Percentiles rank a stretch among this genome's conserved stretches.
Conservation (phyloP, 768 basidiomycete genomes). For the Chalciporus piperatus region DNA sequence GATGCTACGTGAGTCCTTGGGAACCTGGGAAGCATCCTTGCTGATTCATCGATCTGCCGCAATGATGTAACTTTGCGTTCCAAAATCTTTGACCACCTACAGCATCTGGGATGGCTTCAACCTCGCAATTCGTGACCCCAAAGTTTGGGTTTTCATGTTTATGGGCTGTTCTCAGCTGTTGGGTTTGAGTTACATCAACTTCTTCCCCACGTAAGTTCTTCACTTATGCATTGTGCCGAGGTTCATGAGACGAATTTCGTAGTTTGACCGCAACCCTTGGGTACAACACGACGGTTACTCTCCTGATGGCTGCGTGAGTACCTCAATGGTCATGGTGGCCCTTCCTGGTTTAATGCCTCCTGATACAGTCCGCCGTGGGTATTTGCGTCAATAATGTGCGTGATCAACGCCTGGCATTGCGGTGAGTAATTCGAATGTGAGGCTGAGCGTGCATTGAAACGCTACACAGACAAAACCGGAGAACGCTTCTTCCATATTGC, state of each 20-base stretch:
- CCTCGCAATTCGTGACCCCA: constrained; percentile 54
- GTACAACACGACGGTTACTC: constrained; percentile 53
- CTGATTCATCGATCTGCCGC: neutral
- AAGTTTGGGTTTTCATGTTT: constrained; percentile 53
- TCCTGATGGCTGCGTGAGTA: constrained; percentile 60
- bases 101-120: constrained; percentile 53
- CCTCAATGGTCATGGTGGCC: neutral
- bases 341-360: neutral
- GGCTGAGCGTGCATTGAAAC: too few species aligned
- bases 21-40: neutral
- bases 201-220: constrained; percentile 48
- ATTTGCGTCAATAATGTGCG: constrained; percentile 47
- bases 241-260: neutral
- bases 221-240: neutral
- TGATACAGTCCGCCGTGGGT: constrained; percentile 59
- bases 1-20: constrained; percentile 13
- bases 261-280: constrained; percentile 63
- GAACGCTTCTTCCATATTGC: constrained; percentile 65
- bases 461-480: constrained; percentile 49
- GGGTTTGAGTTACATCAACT: constrained; percentile 59
- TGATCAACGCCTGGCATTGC: constrained; percentile 54
- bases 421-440: constrained; percentile 21
- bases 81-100: neutral
- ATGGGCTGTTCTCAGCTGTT: constrained; percentile 50
- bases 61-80: neutral